Evolutionary conservation across 2,329 filamentous ascomycete species (phyloP).

Genomic region (Diplocarpon rosae): DNA sequence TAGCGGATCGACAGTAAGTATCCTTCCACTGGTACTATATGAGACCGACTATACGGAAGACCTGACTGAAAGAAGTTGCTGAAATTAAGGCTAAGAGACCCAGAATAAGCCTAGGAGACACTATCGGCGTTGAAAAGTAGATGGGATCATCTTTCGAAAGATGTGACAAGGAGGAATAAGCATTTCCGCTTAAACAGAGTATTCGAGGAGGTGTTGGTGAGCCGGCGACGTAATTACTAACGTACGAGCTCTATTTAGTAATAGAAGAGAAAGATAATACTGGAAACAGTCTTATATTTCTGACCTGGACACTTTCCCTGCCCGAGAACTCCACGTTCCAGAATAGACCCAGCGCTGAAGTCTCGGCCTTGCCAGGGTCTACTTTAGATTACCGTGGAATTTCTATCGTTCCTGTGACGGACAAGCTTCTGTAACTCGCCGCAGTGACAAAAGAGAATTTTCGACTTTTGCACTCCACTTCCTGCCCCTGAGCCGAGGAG

Average conservation of each 20-base stretch:
- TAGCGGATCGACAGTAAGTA: conserved; percentile 25
- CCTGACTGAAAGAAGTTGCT: conserved; percentile 30
- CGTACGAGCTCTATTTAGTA: no score
- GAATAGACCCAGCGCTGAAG: conserved; percentile 33
- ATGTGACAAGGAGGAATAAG: conserved; percentile 39
- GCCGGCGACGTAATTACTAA: background rate
- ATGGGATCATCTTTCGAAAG: conserved; percentile 43
- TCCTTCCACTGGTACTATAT: background rate
- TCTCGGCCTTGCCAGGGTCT: conserved; percentile 23
- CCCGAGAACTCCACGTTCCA: conserved; percentile 34
- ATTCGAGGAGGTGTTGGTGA: conserved; percentile 22
- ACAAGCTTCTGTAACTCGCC: conserved; percentile 34
- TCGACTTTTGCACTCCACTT: conserved; percentile 37
- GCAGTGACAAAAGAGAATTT: conserved; percentile 41
- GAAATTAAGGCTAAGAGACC: conserved; percentile 35
- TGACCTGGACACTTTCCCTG: conserved; percentile 38
- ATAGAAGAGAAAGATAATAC: conserved; percentile 32
- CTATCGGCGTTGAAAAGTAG: conserved; percentile 29
- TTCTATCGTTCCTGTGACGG: conserved; percentile 29
- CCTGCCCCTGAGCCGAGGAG: conserved; percentile 40
- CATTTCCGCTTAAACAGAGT: conserved; percentile 46
- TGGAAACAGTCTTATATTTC: conserved; percentile 40
- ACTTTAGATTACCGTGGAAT: conserved; percentile 23
- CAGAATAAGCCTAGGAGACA: conserved; percentile 32
- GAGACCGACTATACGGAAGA: background rate